Base-by-base conservation (phyloP, 768 basidiomycete genomes). In the Tricholoma sp. region DNA sequence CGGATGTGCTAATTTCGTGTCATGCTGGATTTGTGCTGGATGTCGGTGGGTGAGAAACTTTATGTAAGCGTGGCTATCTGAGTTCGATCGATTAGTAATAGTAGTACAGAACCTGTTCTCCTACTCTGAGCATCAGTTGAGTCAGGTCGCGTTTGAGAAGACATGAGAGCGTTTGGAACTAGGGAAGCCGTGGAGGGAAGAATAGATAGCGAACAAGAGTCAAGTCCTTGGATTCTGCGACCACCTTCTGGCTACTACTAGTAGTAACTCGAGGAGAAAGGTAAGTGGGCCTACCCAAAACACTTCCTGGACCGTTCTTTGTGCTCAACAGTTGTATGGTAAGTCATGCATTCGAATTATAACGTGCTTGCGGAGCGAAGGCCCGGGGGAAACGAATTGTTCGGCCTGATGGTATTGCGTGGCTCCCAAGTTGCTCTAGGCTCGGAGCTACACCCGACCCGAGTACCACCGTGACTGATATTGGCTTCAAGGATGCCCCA, bases 321-420 rank as follows among this genome's bases (percentile, higher is more conserved):
- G 18, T 19, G 12, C 43, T 29, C 14, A 37, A 27, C 12, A 32
- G 11, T 27, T n/a, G 51, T 53, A 16, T 8, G n/a, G 31, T 22
- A 41, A 76, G 72, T 63, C 1, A 61, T 76, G 24, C 68, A 69
- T 54, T 19, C 61, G 64, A n/a, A 71, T 79, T 10, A 57, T 80
- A 61, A 57, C 56, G 3, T 70, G 67, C 50, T 67, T 82, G 12
- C 72, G 73, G 12, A 59, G 58, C 22, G 66, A 71, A 58, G 72
- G 69, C 9, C 66, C 73, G 74, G 77, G 56, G 80, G 81, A 27
- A 73, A 80, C 54, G 79, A 80, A 31, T 55, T 80, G n/a, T 79
- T 79, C 58, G 80, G 82, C 56, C 73, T 76, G 52, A 76, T 75
- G 12, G 60, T 81, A 12, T 66, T 78, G 18, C 75, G 76, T 14